Percentiles rank a stretch among this genome's conserved stretches.
Conservation (phyloP, 1,284 basidiomycete species). For the Pseudozyma sp. region DNA sequence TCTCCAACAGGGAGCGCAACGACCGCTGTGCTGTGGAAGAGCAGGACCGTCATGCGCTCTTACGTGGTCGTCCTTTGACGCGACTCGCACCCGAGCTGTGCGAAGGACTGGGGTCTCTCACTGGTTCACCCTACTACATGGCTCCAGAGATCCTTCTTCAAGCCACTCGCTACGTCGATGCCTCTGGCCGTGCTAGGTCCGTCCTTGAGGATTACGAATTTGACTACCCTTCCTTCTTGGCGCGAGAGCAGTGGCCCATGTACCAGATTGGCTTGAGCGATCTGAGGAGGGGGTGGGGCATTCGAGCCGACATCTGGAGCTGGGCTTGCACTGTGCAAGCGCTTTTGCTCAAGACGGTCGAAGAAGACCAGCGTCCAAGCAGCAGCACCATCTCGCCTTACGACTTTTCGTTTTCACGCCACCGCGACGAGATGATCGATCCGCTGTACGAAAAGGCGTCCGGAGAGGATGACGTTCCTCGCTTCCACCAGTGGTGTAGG, state of each 20-base stretch:
- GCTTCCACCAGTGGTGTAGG: conserved; percentile 60
- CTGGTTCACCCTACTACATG: conserved; percentile 61
- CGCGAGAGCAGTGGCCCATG: conserved; percentile 25
- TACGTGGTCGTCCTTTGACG: conserved; percentile 4
- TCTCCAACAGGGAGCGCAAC: conserved; percentile 52
- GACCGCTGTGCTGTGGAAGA: conserved; percentile 55
- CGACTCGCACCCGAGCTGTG: conserved; percentile 35
- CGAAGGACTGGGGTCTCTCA: conserved; percentile 58
- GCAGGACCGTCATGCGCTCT: conserved; percentile 31
- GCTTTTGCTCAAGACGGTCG: conserved; percentile 47
- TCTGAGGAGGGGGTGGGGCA: conserved; percentile 57
- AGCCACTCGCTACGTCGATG: conserved; percentile 51
- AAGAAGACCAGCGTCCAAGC: conserved; percentile 32
- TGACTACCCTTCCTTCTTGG: conserved; percentile 31
- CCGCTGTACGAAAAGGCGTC: conserved; percentile 43
- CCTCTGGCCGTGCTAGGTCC: conserved; percentile 34
- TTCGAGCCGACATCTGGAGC: conserved; percentile 60
- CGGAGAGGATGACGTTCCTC: conserved; percentile 47
- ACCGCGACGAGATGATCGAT: conserved; percentile 47
- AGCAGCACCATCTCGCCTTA: conserved; percentile 57
- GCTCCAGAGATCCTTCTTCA: conserved; percentile 63
- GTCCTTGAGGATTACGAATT: conserved; percentile 58
- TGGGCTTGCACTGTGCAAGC: conserved; percentile 60
- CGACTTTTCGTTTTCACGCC: conserved; percentile 58
- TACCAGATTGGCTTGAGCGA: conserved; percentile 50